phyloP scores from a whole-genome alignment of 1,284 basidiomycete species.

The Tylopilus microsporus region DNA sequence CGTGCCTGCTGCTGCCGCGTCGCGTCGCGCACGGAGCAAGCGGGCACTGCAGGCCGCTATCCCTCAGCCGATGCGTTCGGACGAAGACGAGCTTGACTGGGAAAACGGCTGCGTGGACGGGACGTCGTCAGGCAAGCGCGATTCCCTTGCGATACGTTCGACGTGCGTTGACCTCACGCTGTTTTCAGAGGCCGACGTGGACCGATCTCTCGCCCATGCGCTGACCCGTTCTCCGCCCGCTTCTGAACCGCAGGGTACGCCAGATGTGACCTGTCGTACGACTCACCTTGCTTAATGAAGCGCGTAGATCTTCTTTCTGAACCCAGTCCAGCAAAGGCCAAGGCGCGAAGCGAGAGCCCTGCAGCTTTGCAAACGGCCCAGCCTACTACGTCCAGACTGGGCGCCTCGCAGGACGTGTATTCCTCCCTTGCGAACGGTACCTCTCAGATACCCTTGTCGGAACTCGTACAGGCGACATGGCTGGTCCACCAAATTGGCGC shows the following conservation, averaged over 20 bases:
- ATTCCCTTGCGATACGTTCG: not conserved
- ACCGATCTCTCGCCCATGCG: constrained; percentile 18
- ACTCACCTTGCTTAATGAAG: not conserved
- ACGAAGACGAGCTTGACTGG: constrained; percentile 33
- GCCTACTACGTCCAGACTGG: constrained; percentile 32
- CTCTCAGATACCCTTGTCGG: constrained; percentile 38
- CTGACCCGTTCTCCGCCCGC: constrained; percentile 7
- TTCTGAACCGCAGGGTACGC: constrained; percentile 10
- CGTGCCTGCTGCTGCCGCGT: not conserved
- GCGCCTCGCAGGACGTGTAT: constrained; percentile 34
- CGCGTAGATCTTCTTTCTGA: not conserved
- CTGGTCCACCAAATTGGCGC: constrained; percentile 37
- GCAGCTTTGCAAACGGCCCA: constrained; percentile 26
- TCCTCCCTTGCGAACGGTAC: constrained; percentile 30
- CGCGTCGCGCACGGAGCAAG: not conserved
- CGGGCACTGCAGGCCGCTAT: not conserved
- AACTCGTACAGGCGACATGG: constrained; percentile 35
- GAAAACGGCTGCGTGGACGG: constrained; percentile 24
- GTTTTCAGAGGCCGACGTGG: constrained; percentile 21
- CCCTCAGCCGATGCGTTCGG: constrained; percentile 9
- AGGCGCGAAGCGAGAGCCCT: constrained; percentile 10
- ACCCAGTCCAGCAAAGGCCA: constrained; percentile 2
- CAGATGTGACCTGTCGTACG: not conserved
- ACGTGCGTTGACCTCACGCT: not conserved
- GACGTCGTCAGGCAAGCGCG: constrained; percentile 24